These are phyloP conservation scores for Septoria linicola DNA, from an alignment of 2,329 filamentous ascomycete genomes.

Conservation along the genomic window DNA sequence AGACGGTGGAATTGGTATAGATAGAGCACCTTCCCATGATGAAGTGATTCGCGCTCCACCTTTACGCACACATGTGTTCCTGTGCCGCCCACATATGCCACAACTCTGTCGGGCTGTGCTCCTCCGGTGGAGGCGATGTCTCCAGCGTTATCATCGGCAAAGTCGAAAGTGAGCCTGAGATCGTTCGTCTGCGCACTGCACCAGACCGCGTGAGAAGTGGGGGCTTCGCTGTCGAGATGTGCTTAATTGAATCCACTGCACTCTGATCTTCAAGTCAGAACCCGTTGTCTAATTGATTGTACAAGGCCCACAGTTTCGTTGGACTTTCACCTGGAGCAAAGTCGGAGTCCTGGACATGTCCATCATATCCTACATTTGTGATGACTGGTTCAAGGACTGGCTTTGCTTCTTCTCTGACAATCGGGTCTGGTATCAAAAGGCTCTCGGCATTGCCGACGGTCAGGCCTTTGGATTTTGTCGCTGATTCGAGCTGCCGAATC, in stretches of 20 bases:
- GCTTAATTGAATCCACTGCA: not conserved
- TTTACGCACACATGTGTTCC: not conserved
- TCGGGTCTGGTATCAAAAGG: constrained; percentile 25
- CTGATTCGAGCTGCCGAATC: constrained; percentile 21
- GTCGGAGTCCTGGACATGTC: constrained; percentile 12
- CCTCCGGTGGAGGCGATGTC: not conserved
- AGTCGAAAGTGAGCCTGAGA: not conserved
- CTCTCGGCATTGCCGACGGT: constrained; percentile 25
- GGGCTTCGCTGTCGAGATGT: not conserved
- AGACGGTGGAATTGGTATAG: constrained; percentile 56
- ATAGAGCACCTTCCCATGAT: constrained; percentile 10
- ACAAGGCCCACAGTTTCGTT: constrained; percentile 39
- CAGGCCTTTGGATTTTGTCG: constrained; percentile 20
- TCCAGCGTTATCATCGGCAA: not conserved
- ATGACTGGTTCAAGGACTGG: not conserved
- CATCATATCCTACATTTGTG: constrained; percentile 5
- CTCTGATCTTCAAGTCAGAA: constrained; percentile 4
- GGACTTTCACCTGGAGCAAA: constrained; percentile 34
- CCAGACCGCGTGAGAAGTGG: not conserved
- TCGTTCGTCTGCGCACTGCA: not conserved
- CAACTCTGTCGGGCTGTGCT: not conserved
- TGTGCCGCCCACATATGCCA: not conserved
- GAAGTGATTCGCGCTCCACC: too few relatives aligned
- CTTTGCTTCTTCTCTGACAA: constrained; percentile 12
- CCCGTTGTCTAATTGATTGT: constrained; percentile 26